Base-by-base conservation (phyloP, 2,329 filamentous ascomycete species). In the Sphaerulina musiva region DNA sequence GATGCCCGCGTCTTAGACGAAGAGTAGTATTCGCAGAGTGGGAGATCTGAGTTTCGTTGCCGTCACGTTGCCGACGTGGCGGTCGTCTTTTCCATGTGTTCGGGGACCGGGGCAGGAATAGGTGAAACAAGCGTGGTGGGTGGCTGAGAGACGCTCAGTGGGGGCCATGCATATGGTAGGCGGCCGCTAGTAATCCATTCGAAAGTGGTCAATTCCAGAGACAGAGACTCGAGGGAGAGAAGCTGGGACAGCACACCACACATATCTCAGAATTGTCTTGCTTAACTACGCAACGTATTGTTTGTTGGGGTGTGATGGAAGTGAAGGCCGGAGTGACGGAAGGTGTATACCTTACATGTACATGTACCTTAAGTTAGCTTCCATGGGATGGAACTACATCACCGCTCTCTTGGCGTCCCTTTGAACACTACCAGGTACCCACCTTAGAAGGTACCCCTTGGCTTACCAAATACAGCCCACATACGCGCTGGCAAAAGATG, bases 101-200 rank as follows among this genome's bases (percentile, higher is more conserved):
- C 17, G 5, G 20, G 23, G 29, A 2, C 7, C 17, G 5, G 20
- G 23, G 31, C 45, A 45, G 40, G 48, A 29, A 51, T 51, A 46
- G 29, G 14, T 46, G 48, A 51, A 40, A 51, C 48, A 51, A 46
- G 48, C 48, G 48, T 41, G 11, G 20, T 45, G 42, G 11, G 42
- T 45, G 48, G 48, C 48, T 51, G 41, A 45, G 4, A 38, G 34
- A 10, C 34, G 34, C 34, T 41, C 40, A 26, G 9, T 43, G 39
- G 48, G 14, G 14, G 14, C 2, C 26, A 39, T 45, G 48, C 48
- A 51, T 31, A 23, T 31, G 39, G 48, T 44, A 41, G 40, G 29
- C 40, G 36, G 29, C 48, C 48, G 48, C 42, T 51, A 45, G 48
- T 34, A 29, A 34, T 8, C 40, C 41, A 45, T 12, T 20, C 7